Evolutionary conservation across 2,329 filamentous ascomycete species (phyloP).

Genomic region (Arthrinium puccinioides): DNA sequence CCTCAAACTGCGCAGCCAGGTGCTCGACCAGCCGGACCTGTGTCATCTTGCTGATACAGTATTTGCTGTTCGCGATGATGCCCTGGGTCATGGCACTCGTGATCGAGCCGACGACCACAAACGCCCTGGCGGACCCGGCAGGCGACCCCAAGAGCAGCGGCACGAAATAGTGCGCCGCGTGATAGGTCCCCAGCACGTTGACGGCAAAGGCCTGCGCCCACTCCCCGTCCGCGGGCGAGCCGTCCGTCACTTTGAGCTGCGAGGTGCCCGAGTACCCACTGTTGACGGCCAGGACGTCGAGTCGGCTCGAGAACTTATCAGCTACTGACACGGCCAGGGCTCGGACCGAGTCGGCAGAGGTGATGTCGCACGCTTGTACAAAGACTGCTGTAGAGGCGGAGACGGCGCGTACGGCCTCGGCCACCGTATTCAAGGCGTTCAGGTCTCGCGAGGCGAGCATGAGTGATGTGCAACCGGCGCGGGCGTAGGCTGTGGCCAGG

Average conservation of each 20-base stretch:
- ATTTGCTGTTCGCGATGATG: neutral
- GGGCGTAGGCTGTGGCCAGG: neutral
- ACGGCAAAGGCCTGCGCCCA: neutral
- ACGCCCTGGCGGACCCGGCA: neutral
- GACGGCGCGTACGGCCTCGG: neutral
- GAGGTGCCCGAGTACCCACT: neutral
- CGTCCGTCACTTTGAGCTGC: neutral
- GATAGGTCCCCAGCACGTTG: neutral
- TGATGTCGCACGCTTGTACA: neutral
- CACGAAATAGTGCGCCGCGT: neutral
- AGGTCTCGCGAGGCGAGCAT: neutral
- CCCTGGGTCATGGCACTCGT: neutral
- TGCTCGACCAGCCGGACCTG: neutral
- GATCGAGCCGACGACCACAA: neutral
- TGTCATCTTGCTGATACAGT: conserved; percentile 1
- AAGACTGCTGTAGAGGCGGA: neutral
- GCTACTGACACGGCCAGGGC: neutral
- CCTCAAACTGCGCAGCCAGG: neutral
- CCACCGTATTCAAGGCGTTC: neutral
- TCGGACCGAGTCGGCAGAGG: neutral
- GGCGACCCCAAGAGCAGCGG: neutral
- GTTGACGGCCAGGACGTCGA: neutral
- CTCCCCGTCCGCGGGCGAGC: neutral
- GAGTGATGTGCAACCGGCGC: neutral
- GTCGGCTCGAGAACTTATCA: neutral